Evolutionary conservation across 495 filamentous ascomycete species (phyloP).

Genomic region (Jackrogersella multiformis): DNA sequence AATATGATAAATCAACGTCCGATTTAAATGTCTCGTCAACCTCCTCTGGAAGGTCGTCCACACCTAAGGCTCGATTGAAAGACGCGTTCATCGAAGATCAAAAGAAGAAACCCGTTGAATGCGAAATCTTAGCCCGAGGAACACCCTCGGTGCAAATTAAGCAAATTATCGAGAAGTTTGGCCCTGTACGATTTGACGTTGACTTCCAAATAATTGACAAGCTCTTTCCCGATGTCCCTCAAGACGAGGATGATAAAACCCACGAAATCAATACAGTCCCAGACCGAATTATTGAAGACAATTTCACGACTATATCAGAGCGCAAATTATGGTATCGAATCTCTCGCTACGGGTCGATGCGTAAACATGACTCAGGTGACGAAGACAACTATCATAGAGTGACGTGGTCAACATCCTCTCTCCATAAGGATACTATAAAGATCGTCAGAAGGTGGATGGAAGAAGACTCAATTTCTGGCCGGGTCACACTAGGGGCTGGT

Average conservation of each 20-base stretch:
- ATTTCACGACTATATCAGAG: slow-evolving; percentile 60
- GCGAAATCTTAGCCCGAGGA: neutral
- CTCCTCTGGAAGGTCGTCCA: slow-evolving; percentile 19
- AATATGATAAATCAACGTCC: slow-evolving; percentile 39
- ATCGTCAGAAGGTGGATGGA: slow-evolving; percentile 69
- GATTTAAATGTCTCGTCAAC: slow-evolving; percentile 14
- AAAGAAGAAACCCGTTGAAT: neutral
- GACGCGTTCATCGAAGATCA: neutral
- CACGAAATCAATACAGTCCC: slow-evolving; percentile 34
- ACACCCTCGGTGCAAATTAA: slow-evolving; percentile 11
- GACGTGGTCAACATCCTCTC: slow-evolving; percentile 61
- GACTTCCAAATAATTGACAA: slow-evolving; percentile 55
- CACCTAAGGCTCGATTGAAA: slow-evolving; percentile 20
- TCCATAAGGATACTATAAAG: slow-evolving; percentile 62
- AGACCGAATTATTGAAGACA: slow-evolving; percentile 56
- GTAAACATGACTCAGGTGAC: slow-evolving; percentile 63
- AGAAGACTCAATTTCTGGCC: slow-evolving; percentile 64
- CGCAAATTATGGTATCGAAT: slow-evolving; percentile 72
- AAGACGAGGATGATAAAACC: slow-evolving; percentile 2
- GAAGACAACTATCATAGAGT: slow-evolving; percentile 67
- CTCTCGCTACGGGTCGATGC: slow-evolving; percentile 64
- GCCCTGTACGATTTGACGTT: slow-evolving; percentile 49
- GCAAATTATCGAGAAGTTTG: slow-evolving; percentile 44
- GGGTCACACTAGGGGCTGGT: slow-evolving; percentile 55
- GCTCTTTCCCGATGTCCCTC: slow-evolving; percentile 49